Evolutionary conservation across 352 stramenopile genomes (phyloP), one percentile per base, ranked within the genome.

Genomic region (Phytopythium sindhum): DNA sequence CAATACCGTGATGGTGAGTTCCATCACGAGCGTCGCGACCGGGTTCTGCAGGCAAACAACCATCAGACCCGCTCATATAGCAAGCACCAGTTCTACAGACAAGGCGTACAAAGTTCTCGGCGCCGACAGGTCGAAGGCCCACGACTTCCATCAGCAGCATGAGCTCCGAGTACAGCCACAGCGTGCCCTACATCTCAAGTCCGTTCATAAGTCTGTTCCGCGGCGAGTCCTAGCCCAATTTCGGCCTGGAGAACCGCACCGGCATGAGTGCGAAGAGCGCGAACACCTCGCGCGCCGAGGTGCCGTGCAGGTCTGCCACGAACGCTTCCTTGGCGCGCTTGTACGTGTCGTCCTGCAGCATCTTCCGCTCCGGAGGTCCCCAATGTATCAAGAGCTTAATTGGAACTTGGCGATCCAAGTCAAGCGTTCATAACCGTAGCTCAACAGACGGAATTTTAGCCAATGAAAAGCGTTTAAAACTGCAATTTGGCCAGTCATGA

Each of bases 251-350:
- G n/a, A 31, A 4, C 56, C 79, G 23, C 44, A 95, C 86, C 26
- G 86, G 85, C 55, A 88, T 77, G 33, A 95, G 71, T 11, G 83
- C 79, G 65, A 95, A 93, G 29, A 91, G 68, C 19, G 86, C 56
- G 54, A 91, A 90, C 37, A 95, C 84, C 64, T 95, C 84, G 53
- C 67, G 69, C 5, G 79, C 80, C 14, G 73, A 89, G 17, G 86
- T 92, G 63, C 86, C 86, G 42, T 88, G 69, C 24, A 91, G 67
- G 11, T 80, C 81, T 28, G 78, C 69, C 23, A 95, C 85, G 63
- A 95, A 95, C 17, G 79, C 80, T 68, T 93, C 84, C 69, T 95
- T 95, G 23, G 84, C 81, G 62, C 76, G 78, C 73, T 95, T 95
- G 76, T 95, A 93, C 65, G 82, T 75, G 51, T 91, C 80, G 65